Evolutionary conservation across 495 filamentous ascomycete species (phyloP).

Genomic region (Aspergillus indologenus): DNA sequence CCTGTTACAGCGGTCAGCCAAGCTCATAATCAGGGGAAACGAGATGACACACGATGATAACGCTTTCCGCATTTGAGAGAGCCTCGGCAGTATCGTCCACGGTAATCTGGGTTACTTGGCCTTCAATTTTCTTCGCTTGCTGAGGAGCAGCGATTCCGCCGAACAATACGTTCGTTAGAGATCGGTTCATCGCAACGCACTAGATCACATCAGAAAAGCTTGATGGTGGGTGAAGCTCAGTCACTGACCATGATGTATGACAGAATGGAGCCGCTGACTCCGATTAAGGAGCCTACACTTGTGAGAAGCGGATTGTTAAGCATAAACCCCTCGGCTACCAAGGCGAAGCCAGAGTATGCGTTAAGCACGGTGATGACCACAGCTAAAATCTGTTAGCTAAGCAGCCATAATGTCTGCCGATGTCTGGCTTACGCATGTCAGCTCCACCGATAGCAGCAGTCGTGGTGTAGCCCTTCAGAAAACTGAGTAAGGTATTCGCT

Average conservation of each 20-base stretch:
- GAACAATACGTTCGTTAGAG: constrained; percentile 76
- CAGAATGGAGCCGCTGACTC: constrained; percentile 76
- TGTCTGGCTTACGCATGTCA: constrained; percentile 60
- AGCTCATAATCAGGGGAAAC: too few relatives aligned
- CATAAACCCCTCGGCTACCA: constrained; percentile 84
- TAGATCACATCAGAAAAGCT: constrained; percentile 23
- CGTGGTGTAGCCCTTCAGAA: constrained; percentile 78
- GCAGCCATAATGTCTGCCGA: not conserved
- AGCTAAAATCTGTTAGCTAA: constrained; percentile 28
- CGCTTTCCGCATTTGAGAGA: constrained; percentile 65
- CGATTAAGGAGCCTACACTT: constrained; percentile 75
- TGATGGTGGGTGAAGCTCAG: not conserved
- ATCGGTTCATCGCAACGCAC: constrained; percentile 83
- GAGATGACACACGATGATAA: constrained; percentile 58
- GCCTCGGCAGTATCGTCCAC: constrained; percentile 73
- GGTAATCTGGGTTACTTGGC: constrained; percentile 65
- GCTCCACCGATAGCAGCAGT: constrained; percentile 82
- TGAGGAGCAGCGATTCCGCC: constrained; percentile 66
- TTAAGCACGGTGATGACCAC: constrained; percentile 85
- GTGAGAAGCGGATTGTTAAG: constrained; percentile 78
- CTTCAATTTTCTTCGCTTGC: constrained; percentile 64
- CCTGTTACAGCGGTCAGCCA: constrained; percentile 14
- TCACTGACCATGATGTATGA: constrained; percentile 63
- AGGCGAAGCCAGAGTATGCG: constrained; percentile 78
- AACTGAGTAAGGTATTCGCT: constrained; percentile 70